Evolutionary conservation across 129 eudicot genomes (phyloP).

Genomic region (Chrysanthemum seticuspe): DNA sequence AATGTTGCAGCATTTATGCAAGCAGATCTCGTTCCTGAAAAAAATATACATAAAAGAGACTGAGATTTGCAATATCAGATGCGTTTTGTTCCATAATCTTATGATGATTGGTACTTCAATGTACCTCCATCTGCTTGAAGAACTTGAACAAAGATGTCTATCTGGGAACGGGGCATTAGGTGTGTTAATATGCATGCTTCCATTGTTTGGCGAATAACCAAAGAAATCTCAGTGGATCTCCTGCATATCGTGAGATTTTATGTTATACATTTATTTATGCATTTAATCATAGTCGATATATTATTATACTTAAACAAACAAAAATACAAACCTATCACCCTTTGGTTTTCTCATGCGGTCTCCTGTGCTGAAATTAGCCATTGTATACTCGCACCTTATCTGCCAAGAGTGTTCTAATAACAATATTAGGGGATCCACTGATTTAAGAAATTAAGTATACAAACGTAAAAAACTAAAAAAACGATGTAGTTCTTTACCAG

Average conservation of each 20-base stretch:
- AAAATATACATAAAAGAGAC: not conserved
- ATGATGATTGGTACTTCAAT: too few relatives aligned
- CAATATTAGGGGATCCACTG: not conserved
- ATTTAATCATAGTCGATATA: not conserved
- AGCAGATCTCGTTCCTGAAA: conserved; percentile 83
- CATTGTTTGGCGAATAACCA: conserved; percentile 96
- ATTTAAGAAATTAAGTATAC: not conserved
- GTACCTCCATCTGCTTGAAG: too few relatives aligned
- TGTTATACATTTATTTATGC: not conserved
- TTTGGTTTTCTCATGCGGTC: conserved; percentile 88
- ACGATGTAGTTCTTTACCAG: conserved; percentile 51
- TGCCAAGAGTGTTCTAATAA: conserved; percentile 25
- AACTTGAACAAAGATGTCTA: too few relatives aligned
- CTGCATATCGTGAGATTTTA: conserved; percentile 39
- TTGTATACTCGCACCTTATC: conserved; percentile 92
- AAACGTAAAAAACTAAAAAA: not conserved
- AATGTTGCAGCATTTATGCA: conserved; percentile 92
- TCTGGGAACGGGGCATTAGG: conserved; percentile 76
- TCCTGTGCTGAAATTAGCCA: conserved; percentile 99
- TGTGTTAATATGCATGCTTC: conserved; percentile 69
- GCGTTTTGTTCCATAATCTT: too few relatives aligned
- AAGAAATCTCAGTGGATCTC: conserved; percentile 87
- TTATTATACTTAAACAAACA: not conserved
- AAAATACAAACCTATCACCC: conserved; percentile 67
- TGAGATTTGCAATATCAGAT: too few relatives aligned